Base-by-base conservation (phyloP, 371 early-diverging fungal genomes). In the Scutellospora calospora region DNA sequence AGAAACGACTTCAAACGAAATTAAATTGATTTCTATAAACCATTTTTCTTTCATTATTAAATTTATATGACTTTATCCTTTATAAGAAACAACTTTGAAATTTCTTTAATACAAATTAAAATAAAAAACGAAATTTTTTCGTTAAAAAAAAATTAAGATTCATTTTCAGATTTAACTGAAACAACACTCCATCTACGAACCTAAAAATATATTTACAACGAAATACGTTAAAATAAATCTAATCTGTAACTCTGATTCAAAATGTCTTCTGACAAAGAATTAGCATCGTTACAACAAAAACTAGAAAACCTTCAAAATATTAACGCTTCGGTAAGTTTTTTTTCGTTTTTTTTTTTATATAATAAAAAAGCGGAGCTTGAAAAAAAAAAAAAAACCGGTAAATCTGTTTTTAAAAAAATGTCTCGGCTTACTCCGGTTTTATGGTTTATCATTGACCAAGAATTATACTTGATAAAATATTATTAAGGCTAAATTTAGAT, bases 231-330 rank as follows among this genome's bases (percentile, higher is more conserved):
- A 45, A 6, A 45, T 11, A 11, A 45, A 45, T 11, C 14, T 22
- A 25, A 25, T 60, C 14, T 29, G 16, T 60, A 60, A 60, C 14
- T 14, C 3, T 25, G 29, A 2, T 60, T 68, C 38, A 68, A 31
- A 69, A 69, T 69, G 45, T 69, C 69, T 5, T 14, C 31, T 5
- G 69, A 69, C 45, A 27, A 18, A 68, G 68, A 68, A 31, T 33
- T 68, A 33, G 38, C 27, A n/a, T n/a, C 16, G 18, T 45, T 69
- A 69, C 69, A 11, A 27, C 69, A 69, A 45, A n/a, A 69, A 41
- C 6, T 69, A 14, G 45, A 69, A 20, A 69, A 69, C n/a, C 5
- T 22, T 69, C 45, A 45, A 69, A 69, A 69, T 69, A 20, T 69
- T 18, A 31, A 69, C 18, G 41, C 27, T 45, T 45, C 69, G 33